phyloP scores from a whole-genome alignment of 495 filamentous ascomycete genomes.

The Hyphodiscus hymeniophilus region DNA sequence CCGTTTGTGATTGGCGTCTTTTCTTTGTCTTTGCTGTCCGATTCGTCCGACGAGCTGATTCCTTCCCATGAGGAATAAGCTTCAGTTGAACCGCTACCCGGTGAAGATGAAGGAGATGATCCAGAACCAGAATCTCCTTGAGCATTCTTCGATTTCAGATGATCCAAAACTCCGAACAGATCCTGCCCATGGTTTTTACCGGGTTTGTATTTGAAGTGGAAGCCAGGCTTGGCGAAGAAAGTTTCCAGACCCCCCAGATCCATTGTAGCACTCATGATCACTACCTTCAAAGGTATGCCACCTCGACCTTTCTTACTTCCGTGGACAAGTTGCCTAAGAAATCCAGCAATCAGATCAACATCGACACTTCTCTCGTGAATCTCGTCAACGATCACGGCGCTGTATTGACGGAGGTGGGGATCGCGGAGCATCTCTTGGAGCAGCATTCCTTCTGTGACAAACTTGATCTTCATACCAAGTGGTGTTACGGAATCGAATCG shows the following conservation, averaged over 20 bases:
- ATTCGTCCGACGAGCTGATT: conserved; percentile 5
- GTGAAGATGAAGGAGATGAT: conserved; percentile 1
- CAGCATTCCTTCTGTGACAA: conserved; percentile 93
- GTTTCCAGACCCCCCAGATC: conserved; percentile 68
- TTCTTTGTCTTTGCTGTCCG: not conserved
- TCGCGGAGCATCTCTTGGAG: conserved; percentile 90
- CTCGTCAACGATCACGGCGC: conserved; percentile 88
- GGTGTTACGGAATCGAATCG: conserved; percentile 81
- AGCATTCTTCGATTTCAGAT: not conserved
- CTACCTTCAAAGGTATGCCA: conserved; percentile 71
- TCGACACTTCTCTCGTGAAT: conserved; percentile 97
- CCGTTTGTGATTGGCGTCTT: not conserved
- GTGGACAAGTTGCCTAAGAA: conserved; percentile 65
- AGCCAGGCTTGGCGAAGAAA: conserved; percentile 38
- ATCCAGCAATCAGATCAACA: conserved; percentile 83
- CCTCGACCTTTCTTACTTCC: conserved; percentile 52
- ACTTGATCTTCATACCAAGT: conserved; percentile 72
- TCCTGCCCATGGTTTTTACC: conserved; percentile 17
- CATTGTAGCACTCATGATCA: conserved; percentile 95
- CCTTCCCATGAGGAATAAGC: conserved; percentile 16
- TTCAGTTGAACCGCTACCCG: conserved; percentile 3
- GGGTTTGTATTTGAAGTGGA: conserved; percentile 10
- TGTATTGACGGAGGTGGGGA: conserved; percentile 74
- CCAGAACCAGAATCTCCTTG: not conserved
- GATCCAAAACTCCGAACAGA: not conserved